Evolutionary conservation across 306 rosid genomes (phyloP).

Genomic region (Urtica urens): DNA sequence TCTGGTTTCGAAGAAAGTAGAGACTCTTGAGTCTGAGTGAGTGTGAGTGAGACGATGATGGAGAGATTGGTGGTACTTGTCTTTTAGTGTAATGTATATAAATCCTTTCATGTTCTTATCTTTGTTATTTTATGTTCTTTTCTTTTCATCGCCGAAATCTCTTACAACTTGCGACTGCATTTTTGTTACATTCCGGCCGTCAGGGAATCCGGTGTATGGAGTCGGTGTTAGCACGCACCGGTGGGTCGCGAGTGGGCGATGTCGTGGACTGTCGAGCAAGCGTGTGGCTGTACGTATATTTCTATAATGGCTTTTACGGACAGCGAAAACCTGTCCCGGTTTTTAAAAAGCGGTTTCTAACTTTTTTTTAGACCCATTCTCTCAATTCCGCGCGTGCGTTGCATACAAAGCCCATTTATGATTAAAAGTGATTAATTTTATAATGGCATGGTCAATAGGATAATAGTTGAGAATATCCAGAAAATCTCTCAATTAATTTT

Average conservation of each 20-base stretch:
- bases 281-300: slow-evolving; percentile 42
- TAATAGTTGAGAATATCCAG: no score
- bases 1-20: background rate
- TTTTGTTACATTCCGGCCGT: no score
- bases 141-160: background rate
- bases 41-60: no score
- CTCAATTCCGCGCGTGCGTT: slow-evolving; percentile 22
- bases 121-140: background rate
- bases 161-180: background rate
- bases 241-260: background rate
- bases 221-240: slow-evolving; percentile 1
- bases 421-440: no score
- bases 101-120: background rate
- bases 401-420: background rate
- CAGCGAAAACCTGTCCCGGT: slow-evolving; percentile 29
- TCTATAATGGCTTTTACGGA: slow-evolving; percentile 1
- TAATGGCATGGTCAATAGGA: no score
- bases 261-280: slow-evolving; percentile 20
- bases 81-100: background rate
- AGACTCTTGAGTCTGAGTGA: background rate
- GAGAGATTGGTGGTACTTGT: background rate
- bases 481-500: no score
- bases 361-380: slow-evolving; percentile 25
- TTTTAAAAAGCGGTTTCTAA: slow-evolving; percentile 14
- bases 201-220: no score